phyloP scores from a whole-genome alignment of 768 basidiomycete species.

The Boletus fagicola region DNA sequence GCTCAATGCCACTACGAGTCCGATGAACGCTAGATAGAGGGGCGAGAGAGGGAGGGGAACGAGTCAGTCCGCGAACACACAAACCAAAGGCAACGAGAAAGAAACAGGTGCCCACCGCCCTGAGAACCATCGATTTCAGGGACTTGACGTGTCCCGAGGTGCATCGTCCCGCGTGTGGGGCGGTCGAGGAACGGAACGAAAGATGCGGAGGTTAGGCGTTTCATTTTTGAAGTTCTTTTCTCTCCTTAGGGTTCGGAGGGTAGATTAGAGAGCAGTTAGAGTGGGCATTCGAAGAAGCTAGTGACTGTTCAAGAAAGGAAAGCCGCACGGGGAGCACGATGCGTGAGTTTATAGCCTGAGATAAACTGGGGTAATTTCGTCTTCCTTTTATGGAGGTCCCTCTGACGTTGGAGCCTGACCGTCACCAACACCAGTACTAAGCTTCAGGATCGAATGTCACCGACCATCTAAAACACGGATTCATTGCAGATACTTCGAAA shows the following conservation, averaged over 20 bases:
- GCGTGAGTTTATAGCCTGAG: not conserved
- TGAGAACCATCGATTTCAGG: slow-evolving; percentile 52
- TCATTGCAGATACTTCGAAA: not conserved
- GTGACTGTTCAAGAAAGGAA: not conserved
- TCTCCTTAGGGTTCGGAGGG: not conserved
- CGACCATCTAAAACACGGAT: too few relatives aligned
- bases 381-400: slow-evolving; percentile 18
- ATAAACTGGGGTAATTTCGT: not conserved
- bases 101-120: slow-evolving; percentile 38
- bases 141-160: slow-evolving; percentile 28
- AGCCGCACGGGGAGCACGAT: slow-evolving; percentile 2
- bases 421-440: too few relatives aligned
- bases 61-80: not conserved
- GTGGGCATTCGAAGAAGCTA: not conserved
- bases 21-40: slow-evolving; percentile 52
- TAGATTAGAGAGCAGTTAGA: not conserved
- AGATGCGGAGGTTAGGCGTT: not conserved
- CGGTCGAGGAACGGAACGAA: not conserved
- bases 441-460: not conserved
- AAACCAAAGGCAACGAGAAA: not conserved
- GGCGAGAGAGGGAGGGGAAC: not conserved
- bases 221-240: not conserved
- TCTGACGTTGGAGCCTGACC: not conserved
- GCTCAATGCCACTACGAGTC: slow-evolving; percentile 53
- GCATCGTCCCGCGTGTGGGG: not conserved